Base-by-base conservation (phyloP, 1,139 yeast species). In the Taphrina confusa region DNA sequence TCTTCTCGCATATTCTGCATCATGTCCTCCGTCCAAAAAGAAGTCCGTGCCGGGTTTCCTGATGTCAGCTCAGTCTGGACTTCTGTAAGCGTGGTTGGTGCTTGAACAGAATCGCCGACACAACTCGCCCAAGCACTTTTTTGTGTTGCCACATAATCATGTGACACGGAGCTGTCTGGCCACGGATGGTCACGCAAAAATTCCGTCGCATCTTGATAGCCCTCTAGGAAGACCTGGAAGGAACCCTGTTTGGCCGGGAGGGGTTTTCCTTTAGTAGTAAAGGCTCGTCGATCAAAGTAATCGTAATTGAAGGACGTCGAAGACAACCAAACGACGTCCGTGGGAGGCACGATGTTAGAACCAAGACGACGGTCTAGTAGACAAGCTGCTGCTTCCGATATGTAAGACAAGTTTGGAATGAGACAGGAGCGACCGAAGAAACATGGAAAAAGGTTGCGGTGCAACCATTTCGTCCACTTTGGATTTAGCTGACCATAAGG, bases 401-500 rank as follows among this genome's bases (percentile, higher is more conserved):
- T 77, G 69, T 85, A 85, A 0, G 89, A 91, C 51, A 83, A 76
- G 68, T 85, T 85, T 0, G 89, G 89, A 27, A 85, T 84, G 61
- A 85, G 72, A 67, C 63, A 51, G 37, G 86, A 80, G 60, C 92
- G 71, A 1, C 92, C 91, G 72, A 85, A 85, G 68, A 83, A 85
- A 67, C 90, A 85, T 0, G 91, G 91, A 63, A 85, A 85, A 64
- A 85, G 78, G 30, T 85, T 85, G 63, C 91, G 72, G 69, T 85
- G 91, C 6, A 84, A 70, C 91, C 91, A 85, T 72, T 85, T 85
- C 1, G 87, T 81, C 90, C 91, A 84, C 69, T 85, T 85, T 0
- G 91, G 91, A 4, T 87, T 82, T 58, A 85, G 69, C 0, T 90
- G 88, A 0, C 91, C 92, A 68, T 85, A 85, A 0, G 91, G 92